Evolutionary conservation across 805 yeast genomes (phyloP).

Genomic region (Candida anglica): DNA sequence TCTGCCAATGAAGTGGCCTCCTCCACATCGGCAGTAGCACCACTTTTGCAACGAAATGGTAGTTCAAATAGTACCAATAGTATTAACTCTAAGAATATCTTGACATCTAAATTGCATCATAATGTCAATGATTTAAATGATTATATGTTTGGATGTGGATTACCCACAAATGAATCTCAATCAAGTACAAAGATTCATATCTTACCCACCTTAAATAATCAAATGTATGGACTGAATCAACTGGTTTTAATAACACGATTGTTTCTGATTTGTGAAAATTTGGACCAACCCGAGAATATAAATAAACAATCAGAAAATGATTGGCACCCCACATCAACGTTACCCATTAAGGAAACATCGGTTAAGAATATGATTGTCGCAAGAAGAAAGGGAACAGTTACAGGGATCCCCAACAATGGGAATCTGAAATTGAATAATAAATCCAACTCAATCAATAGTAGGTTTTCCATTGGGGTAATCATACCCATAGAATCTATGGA

Average conservation of each 20-base stretch:
- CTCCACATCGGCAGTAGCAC: constrained; percentile 1
- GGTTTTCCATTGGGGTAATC: constrained; percentile 47
- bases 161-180: constrained; percentile 44
- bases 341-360: constrained; percentile 20
- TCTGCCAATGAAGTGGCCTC: constrained; percentile 18
- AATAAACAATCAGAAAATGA: no score
- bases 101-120: constrained; percentile 34
- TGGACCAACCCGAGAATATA: constrained; percentile 13
- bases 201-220: constrained; percentile 38
- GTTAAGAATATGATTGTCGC: background rate
- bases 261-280: constrained; percentile 33
- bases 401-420: background rate
- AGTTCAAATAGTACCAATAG: background rate
- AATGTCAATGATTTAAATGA: constrained; percentile 43
- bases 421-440: background rate
- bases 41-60: no score
- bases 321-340: constrained; percentile 45
- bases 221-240: constrained; percentile 23
- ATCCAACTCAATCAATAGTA: constrained; percentile 15
- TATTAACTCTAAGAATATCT: constrained; percentile 9
- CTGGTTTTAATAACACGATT: constrained; percentile 42
- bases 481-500: constrained; percentile 39
- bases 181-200: constrained; percentile 45
- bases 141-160: constrained; percentile 56
- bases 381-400: background rate